phyloP scores from a whole-genome alignment of 352 stramenopile species.

The Thalassiosira mediterranea region DNA sequence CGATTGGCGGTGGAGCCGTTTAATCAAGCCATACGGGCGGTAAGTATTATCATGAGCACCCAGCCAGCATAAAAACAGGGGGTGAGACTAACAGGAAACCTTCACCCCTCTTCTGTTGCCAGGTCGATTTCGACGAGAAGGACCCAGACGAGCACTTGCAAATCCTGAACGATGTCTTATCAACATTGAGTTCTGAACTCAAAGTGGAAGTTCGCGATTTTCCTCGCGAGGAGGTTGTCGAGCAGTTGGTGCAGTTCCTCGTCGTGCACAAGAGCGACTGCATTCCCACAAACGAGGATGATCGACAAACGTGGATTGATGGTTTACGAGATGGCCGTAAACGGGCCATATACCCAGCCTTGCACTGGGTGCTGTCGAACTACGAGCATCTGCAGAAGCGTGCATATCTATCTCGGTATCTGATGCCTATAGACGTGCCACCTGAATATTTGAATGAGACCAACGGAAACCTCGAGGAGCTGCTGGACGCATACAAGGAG shows the following conservation, averaged over 20 bases:
- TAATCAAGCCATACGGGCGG: constrained; percentile 36
- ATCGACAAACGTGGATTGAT: constrained; percentile 18
- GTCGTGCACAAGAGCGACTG: constrained; percentile 91
- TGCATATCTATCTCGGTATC: constrained; percentile 91
- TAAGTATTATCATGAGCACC: constrained; percentile 32
- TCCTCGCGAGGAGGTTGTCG: constrained; percentile 81
- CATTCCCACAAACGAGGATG: constrained; percentile 38
- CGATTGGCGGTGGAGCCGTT: constrained; percentile 38
- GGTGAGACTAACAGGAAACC: background rate
- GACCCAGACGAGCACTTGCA: constrained; percentile 90
- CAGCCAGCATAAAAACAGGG: too few species aligned
- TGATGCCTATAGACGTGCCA: constrained; percentile 91
- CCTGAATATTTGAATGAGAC: constrained; percentile 90
- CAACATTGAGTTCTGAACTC: constrained; percentile 86
- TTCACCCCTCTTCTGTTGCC: background rate
- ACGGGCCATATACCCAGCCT: constrained; percentile 89
- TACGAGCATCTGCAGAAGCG: constrained; percentile 90
- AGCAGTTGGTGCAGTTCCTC: constrained; percentile 91
- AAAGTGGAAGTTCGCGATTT: constrained; percentile 86
- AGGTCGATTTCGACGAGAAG: constrained; percentile 93
- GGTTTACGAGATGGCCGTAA: constrained; percentile 86
- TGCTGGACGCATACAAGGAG: constrained; percentile 91
- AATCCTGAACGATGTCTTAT: constrained; percentile 92
- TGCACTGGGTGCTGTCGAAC: constrained; percentile 91
- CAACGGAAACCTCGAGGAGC: constrained; percentile 75